Evolutionary conservation across 2,329 filamentous ascomycete genomes (phyloP), one percentile per base, ranked within the genome.

Genomic region (Cercospora beticola): DNA sequence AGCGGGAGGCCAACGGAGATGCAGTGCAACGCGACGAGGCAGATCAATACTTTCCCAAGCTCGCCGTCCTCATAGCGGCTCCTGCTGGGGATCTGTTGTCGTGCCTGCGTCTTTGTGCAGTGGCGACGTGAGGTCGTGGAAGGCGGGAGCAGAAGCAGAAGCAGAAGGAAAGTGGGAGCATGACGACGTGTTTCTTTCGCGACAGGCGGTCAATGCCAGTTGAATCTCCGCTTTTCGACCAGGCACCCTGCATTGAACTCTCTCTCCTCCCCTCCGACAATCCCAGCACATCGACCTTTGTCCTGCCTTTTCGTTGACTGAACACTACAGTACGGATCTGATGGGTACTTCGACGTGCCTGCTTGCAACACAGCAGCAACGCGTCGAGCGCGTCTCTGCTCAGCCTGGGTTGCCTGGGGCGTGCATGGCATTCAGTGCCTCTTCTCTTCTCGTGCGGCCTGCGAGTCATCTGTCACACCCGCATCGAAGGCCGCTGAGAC

Each of bases 381-480:
- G 33, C 33, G 33, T 40, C 33, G 33, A 40, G 33, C 33, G 33
- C 33, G 33, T 16, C 33, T 40, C 33, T 40, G 4, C 16, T 36
- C 33, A 46, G 40, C 40, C 40, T n/a, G 40, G 3, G 40, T 49
- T 49, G n/a, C 43, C 43, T 49, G 8, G 18, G 43, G 9, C 43
- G 18, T 49, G 18, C 62, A 28, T 60, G 36, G 40, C 30, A 18
- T 49, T 31, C 31, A 23, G 46, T 65, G 62, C 57, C 66, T 56
- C 33, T 7, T 31, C 5, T 9, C 30, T 31, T 40, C 33, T 40
- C 33, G 70, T 74, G 67, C 54, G 26, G 61, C 71, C 61, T 71
- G 69, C 70, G 69, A 71, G 71, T 73, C 72, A 73, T 70, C 70
- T 71, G 72, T 71, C 70, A 68, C 65, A 71, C 69, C 23, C 9